A percentile compares a stretch with the other conserved stretches of the same genome.
phyloP scores from a whole-genome alignment of 2,329 filamentous ascomycete species.

The Teratosphaeria zuluensis region DNA sequence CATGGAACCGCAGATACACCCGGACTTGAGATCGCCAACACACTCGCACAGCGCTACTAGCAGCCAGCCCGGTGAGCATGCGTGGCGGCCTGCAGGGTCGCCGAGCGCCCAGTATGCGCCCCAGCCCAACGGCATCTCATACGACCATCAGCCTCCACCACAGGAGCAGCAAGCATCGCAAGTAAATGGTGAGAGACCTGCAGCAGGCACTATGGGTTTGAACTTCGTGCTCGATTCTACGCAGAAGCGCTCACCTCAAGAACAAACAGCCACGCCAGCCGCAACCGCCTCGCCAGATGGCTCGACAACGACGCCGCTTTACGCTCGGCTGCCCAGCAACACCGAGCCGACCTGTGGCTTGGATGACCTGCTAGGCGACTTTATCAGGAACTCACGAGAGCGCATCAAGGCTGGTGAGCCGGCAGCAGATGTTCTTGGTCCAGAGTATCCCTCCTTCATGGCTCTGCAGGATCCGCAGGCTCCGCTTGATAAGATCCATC shows the following conservation, averaged over 20 bases:
- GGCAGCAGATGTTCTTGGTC: conserved; percentile 58
- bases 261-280: not conserved
- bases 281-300: not conserved
- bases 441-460: conserved; percentile 69
- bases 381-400: conserved; percentile 59
- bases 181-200: conserved; percentile 4
- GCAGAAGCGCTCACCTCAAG: conserved; percentile 1
- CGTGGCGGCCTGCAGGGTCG: not conserved
- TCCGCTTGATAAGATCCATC: conserved; percentile 40
- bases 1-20: conserved; percentile 19
- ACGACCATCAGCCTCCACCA: conserved; percentile 9
- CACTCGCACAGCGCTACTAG: not conserved
- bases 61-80: conserved; percentile 3
- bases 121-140: conserved; percentile 3
- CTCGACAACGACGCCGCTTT: conserved; percentile 11
- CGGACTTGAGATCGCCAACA: conserved; percentile 20
- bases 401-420: conserved; percentile 57
- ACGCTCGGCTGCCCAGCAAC: conserved; percentile 41
- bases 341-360: conserved; percentile 62
- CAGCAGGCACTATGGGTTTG: conserved; percentile 1
- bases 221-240: conserved; percentile 7
- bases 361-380: conserved; percentile 70
- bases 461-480: conserved; percentile 60
- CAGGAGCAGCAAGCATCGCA: conserved; percentile 5
- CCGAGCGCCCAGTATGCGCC: conserved; percentile 3